These are phyloP conservation scores for Rhodotorula sp. DNA, from an alignment of 1,284 basidiomycete genomes.

Conservation along the genomic window DNA sequence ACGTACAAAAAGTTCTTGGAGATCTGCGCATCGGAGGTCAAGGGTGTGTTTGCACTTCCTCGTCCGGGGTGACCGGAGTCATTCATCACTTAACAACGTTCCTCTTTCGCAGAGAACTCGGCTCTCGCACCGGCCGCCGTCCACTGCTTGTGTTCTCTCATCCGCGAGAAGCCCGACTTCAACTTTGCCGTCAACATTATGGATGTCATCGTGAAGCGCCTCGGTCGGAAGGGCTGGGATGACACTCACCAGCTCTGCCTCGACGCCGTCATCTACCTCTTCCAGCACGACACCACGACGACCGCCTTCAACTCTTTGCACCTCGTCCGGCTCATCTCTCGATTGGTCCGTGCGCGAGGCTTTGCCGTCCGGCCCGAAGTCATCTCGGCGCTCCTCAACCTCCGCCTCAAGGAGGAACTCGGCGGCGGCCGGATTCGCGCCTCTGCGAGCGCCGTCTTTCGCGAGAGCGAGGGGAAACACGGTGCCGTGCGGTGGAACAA, in stretches of 20 bases:
- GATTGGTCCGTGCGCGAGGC: conserved; percentile 92
- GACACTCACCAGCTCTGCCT: conserved; percentile 67
- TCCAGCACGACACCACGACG: conserved; percentile 70
- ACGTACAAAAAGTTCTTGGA: conserved; percentile 88
- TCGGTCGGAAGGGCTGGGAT: conserved; percentile 86
- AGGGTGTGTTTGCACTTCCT: conserved; percentile 59
- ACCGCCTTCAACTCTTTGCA: conserved; percentile 66
- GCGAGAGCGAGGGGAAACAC: conserved; percentile 57
- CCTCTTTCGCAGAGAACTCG: conserved; percentile 60
- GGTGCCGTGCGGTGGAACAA: conserved; percentile 55
- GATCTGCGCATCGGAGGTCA: conserved; percentile 77
- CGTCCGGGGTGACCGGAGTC: conserved; percentile 8
- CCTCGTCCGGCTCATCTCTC: conserved; percentile 82
- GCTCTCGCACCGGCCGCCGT: conserved; percentile 71
- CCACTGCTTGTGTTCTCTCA: conserved; percentile 80
- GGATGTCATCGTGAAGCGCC: conserved; percentile 74
- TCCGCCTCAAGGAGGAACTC: conserved; percentile 85
- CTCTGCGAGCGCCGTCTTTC: conserved; percentile 56
- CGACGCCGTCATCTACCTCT: conserved; percentile 72
- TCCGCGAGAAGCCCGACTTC: conserved; percentile 85
- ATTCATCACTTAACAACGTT: background rate
- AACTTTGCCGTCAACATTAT: conserved; percentile 95
- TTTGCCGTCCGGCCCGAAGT: conserved; percentile 89
- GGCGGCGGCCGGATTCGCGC: conserved; percentile 61
- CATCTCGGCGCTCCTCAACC: conserved; percentile 75